phyloP scores from a whole-genome alignment of 768 basidiomycete genomes.

The Pulveroboletus ravenelii region DNA sequence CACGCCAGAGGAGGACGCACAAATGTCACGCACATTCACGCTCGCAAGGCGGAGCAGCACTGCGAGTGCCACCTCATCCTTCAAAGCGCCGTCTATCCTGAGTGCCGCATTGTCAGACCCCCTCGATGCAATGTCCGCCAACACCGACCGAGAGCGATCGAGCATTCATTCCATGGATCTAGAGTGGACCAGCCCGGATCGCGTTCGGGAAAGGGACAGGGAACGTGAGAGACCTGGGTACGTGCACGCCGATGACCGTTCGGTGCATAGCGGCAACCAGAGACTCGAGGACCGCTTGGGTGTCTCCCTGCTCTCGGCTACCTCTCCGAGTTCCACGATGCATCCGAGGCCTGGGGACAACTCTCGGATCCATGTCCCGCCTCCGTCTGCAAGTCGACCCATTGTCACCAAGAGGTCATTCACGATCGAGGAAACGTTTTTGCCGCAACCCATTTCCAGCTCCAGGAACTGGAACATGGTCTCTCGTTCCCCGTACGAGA shows the following conservation, averaged over 20 bases:
- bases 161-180: slow-evolving; percentile 26
- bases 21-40: slow-evolving; percentile 37
- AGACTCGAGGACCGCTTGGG: slow-evolving; percentile 17
- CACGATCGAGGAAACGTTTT: slow-evolving; percentile 23
- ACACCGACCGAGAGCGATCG: slow-evolving; percentile 24
- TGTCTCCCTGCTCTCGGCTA: slow-evolving; percentile 4
- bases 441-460: slow-evolving; percentile 18
- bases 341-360: slow-evolving; percentile 10
- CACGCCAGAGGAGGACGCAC: slow-evolving; percentile 41
- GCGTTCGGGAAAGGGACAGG: slow-evolving; percentile 21
- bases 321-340: slow-evolving; percentile 14
- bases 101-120: slow-evolving; percentile 35
- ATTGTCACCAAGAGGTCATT: slow-evolving; percentile 29
- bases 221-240: slow-evolving; percentile 20
- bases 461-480: slow-evolving; percentile 14
- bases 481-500: slow-evolving; percentile 26
- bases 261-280: slow-evolving; percentile 8
- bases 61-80: slow-evolving; percentile 43
- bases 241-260: slow-evolving; percentile 23
- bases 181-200: slow-evolving; percentile 25
- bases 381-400: slow-evolving; percentile 30
- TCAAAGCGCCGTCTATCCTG: slow-evolving; percentile 38
- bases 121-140: slow-evolving; percentile 17
- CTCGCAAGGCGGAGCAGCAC: slow-evolving; percentile 46
- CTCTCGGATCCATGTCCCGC: slow-evolving; percentile 17